phyloP scores from a whole-genome alignment of 2,329 filamentous ascomycete species.

The Xylariaceae sp. region DNA sequence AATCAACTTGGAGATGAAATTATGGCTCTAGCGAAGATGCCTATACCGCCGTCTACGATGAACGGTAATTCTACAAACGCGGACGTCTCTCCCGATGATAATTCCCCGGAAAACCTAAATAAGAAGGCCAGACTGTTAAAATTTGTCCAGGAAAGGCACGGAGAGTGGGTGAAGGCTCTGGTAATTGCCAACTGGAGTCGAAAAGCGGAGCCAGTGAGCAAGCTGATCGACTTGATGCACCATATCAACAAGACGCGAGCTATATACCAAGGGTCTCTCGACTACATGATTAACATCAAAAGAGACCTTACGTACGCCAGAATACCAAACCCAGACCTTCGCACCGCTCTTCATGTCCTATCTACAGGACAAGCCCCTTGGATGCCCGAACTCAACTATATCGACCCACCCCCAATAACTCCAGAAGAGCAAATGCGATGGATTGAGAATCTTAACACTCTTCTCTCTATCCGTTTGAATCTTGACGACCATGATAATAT shows the following conservation, averaged over 20 bases:
- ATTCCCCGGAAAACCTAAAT: conserved; percentile 59
- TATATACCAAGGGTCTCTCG: conserved; percentile 57
- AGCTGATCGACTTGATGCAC: conserved; percentile 78
- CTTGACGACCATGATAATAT: conserved; percentile 74
- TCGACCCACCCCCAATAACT: conserved; percentile 67
- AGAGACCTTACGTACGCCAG: conserved; percentile 66
- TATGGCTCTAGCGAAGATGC: conserved; percentile 64
- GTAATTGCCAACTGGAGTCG: conserved; percentile 89
- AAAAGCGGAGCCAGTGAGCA: conserved; percentile 72
- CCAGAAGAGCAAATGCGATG: conserved; percentile 68
- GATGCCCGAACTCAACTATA: conserved; percentile 79
- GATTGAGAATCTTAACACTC: conserved; percentile 76
- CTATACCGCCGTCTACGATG: conserved; percentile 48
- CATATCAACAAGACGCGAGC: conserved; percentile 64
- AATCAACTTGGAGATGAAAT: conserved; percentile 71
- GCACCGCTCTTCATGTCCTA: conserved; percentile 80
- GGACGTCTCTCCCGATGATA: conserved; percentile 47
- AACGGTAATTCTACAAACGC: conserved; percentile 49
- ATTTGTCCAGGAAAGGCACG: conserved; percentile 74
- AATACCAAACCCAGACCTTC: conserved; percentile 84
- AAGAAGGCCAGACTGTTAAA: conserved; percentile 75
- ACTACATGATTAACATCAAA: conserved; percentile 67
- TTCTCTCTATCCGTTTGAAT: conserved; percentile 77
- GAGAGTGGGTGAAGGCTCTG: conserved; percentile 87
- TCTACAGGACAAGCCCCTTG: conserved; percentile 71